Base-by-base conservation (phyloP, 139 green algal genomes). In the Eudorina sp. region DNA sequence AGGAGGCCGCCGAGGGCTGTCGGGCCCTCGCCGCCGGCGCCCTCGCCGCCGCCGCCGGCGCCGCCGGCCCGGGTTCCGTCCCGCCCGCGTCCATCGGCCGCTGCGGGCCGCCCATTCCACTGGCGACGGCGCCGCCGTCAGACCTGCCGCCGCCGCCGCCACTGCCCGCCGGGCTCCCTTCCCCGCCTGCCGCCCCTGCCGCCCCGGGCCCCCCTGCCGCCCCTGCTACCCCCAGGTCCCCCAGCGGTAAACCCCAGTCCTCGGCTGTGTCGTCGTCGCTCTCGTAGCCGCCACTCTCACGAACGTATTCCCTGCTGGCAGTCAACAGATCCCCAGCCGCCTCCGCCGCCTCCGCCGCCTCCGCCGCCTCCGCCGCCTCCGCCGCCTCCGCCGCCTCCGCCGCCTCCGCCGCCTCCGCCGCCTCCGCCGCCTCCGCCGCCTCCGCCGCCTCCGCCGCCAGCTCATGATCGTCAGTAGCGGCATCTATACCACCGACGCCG, bases 181-280 rank as follows among this genome's bases (percentile, higher is more conserved):
- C 31, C 68, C 36, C 14, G 34, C 4, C n/a, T n/a, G n/a, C n/a
- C n/a, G n/a, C n/a, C n/a, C n/a, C n/a, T 6, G 64, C 29, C 64
- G 64, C 64, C 64, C 14, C 64, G 3, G n/a, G 25, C 64, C 36
- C 29, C 64, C 11, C n/a, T 43, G 68, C 68, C 48, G 34, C 68
- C 48, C 14, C 16, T 2, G 68, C 11, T 48, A 21, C 36, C 31
- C 9, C 16, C 31, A n/a, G 55, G n/a, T n/a, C n/a, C n/a, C n/a
- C n/a, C n/a, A n/a, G n/a, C n/a, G n/a, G n/a, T n/a, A n/a, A n/a
- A 34, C 19, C 68, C 68, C 72, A 55, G 43, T 62, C 73, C 41
- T 29, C n/a, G n/a, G n/a, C 43, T 29, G 80, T 86, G 62, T 86
- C 80, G 16, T 86, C 80, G 0, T 86, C 80, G 14, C 80, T 86